Evolutionary conservation across 2,329 filamentous ascomycete species (phyloP), one percentile per base, ranked within the genome.

Genomic region (Venturia pyrina): DNA sequence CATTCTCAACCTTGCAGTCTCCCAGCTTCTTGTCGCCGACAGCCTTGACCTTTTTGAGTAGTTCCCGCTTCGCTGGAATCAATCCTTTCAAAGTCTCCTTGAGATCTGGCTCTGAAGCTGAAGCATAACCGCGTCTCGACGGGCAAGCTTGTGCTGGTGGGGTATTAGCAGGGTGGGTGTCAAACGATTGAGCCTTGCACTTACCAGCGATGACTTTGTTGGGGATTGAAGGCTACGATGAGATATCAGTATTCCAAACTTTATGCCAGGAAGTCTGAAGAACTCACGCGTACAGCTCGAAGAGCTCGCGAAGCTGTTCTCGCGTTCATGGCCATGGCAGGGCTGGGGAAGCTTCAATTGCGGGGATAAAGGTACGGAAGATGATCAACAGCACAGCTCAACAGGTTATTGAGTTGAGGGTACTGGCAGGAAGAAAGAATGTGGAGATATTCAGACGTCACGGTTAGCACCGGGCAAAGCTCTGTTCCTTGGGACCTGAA

Each of bases 1-100:
- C 91, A 79, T 95, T 96, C 78, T 93, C 90, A 59, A 98, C 86
- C 82, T 93, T 96, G 78, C 98, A 87, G 73, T 96, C 90, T 66
- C 93, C 93, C 72, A 98, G 88, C 67, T 88, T 87, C 78, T 93
- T 95, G 73, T 88, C 85, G 64, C 86, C 84, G 76, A 93, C 87
- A 66, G 88, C 85, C 82, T 97, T 98, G 80, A 98, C 90, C 78
- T 93, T 90, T 80, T 96, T 95, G 72, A 98, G 81, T 24, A 97
- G 87, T 77, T 96, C 93, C 64, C 93, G 87, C 82, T 98, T 98
- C 68, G 87, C 91, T 43, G 95, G 95, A 71, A 99, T 96, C 67
- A 87, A 85, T 70, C 87, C 86, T 73, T 87, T 89, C 70, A 99
- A 86, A 17, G 91, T 91, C 64, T 90, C 82, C 80, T 98, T 99